phyloP scores from a whole-genome alignment of 345 rosid species.

The Cochlearia excelsa region DNA sequence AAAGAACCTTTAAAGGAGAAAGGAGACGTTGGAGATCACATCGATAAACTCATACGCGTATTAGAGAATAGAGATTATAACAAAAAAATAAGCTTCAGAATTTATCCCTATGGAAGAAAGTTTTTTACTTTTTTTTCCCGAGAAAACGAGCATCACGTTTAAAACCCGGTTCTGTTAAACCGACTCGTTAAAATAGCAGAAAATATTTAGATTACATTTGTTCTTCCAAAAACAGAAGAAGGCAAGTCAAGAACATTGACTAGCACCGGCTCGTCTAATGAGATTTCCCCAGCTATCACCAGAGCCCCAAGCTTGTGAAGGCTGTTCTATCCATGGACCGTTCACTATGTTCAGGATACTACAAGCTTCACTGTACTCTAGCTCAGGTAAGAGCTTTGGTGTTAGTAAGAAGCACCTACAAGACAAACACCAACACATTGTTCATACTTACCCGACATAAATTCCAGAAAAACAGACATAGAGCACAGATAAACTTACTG shows the following conservation, averaged over 20 bases:
- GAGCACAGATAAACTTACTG: constrained; percentile 46
- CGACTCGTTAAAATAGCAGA: constrained; percentile 13
- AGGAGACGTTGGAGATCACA: constrained; percentile 37
- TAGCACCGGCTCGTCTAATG: constrained; percentile 39
- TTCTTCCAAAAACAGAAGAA: no score
- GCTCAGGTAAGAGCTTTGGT: constrained; percentile 80
- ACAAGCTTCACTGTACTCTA: constrained; percentile 87
- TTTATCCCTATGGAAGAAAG: constrained; percentile 18
- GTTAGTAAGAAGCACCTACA: constrained; percentile 88
- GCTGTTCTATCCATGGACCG: constrained; percentile 87
- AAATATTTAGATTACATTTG: neutral
- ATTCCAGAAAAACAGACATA: neutral
- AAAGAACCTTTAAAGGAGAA: constrained; percentile 1
- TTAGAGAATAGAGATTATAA: constrained; percentile 9
- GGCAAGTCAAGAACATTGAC: constrained; percentile 31
- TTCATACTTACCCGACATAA: no score
- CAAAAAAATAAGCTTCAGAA: constrained; percentile 11
- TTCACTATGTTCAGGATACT: constrained; percentile 92
- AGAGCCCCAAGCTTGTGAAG: constrained; percentile 77
- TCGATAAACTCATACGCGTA: constrained; percentile 21
- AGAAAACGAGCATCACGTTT: constrained; percentile 6
- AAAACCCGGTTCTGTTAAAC: neutral
- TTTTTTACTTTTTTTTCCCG: constrained; percentile 2
- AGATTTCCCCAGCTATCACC: constrained; percentile 67
- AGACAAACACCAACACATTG: no score